Evolutionary conservation across 805 yeast species (phyloP), one percentile per base, ranked within the genome.

Genomic region (Lipomyces yamanashiensis): DNA sequence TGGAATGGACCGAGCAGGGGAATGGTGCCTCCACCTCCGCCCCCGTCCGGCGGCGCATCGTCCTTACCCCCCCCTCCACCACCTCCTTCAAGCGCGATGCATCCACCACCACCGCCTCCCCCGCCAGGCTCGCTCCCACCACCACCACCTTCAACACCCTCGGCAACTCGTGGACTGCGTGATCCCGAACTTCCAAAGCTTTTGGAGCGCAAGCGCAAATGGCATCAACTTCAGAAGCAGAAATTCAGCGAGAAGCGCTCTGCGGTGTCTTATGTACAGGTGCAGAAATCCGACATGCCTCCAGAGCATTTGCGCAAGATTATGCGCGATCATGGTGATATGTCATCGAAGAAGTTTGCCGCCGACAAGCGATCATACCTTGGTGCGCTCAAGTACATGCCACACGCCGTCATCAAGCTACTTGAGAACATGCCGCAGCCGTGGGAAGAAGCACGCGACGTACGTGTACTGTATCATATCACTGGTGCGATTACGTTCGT

Each of bases 371-470:
- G 93, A 64, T 85, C 97, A 0, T 92, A 90, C 71, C 77, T 96
- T 33, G 97, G 97, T 1, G 92, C 98, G 0, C 79, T 95, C 62
- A 93, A 92, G 76, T 96, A 88, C 77, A 84, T 96, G 87, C 99
- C 99, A 0, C 98, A 93, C 77, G 97, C 99, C 0, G 84, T 92
- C 2, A 76, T 92, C 69, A 95, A 95, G 75, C 81, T 95, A 45
- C 73, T 95, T 45, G 99, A 95, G 72, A 92, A 91, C 72, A 93
- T 95, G 93, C 99, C 99, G 0, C 96, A 92, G 74, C 99, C 99
- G 0, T 95, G 99, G 99, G 98, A 95, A 74, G 84, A 85, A 58
- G 78, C 83, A 1, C 89, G 89, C 66, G 96, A 89, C 50, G 98
- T 95, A 23, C 85, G 84, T 62, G 98, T 93, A 7, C 76, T 93